These are phyloP conservation scores for Nitzschia sp. DNA, from an alignment of 108 stramenopile species.

Conservation along the genomic window DNA sequence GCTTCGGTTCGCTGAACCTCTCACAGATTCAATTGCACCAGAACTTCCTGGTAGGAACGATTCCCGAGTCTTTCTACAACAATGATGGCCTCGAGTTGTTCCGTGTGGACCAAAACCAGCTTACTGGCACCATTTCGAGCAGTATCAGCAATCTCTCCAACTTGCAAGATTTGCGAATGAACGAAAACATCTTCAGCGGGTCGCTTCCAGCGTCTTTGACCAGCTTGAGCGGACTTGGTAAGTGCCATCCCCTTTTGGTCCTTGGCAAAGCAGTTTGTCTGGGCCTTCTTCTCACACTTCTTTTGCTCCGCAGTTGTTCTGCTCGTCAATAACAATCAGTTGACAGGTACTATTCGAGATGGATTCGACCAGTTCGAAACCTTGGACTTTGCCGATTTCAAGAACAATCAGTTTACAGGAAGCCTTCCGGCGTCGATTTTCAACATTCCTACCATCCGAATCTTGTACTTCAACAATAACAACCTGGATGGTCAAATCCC, in stretches of 20 bases:
- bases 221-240: constrained; percentile 25
- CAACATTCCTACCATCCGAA: constrained; percentile 43
- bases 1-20: constrained; percentile 27
- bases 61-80: constrained; percentile 30
- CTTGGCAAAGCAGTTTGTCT: not conserved
- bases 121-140: constrained; percentile 41
- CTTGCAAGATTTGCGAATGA: constrained; percentile 36
- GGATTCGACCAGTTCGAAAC: constrained; percentile 27
- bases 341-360: constrained; percentile 46
- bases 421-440: constrained; percentile 40
- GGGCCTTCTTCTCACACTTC: not conserved
- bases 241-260: no score
- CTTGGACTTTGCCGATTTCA: constrained; percentile 42
- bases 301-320: constrained; percentile 19
- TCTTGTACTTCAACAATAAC: constrained; percentile 58
- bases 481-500: constrained; percentile 49
- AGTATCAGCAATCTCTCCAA: constrained; percentile 19
- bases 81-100: constrained; percentile 21
- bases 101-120: constrained; percentile 41
- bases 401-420: constrained; percentile 37
- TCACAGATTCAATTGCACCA: constrained; percentile 25
- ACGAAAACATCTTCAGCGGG: constrained; percentile 36
- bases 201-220: constrained; percentile 38
- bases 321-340: constrained; percentile 37
- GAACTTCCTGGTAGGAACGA: constrained; percentile 41